These are phyloP conservation scores for Suillus brevipes DNA, from an alignment of 768 basidiomycete genomes.

Conservation along the genomic window DNA sequence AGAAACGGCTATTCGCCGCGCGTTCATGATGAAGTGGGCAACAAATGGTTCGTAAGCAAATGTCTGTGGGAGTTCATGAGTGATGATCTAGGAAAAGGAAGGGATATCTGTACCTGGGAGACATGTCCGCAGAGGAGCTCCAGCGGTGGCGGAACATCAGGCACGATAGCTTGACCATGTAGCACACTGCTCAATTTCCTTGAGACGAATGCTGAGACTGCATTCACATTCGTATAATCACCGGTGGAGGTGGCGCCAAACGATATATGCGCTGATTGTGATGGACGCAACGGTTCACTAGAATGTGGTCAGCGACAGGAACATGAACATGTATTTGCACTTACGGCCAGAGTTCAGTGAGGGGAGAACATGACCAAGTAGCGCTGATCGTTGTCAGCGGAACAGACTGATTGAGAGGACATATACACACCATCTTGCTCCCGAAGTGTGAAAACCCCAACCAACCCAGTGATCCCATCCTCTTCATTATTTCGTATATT, in stretches of 20 bases:
- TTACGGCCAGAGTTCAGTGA: constrained; percentile 53
- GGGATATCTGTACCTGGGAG: constrained; percentile 39
- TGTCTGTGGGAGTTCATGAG: constrained; percentile 4
- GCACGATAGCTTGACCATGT: constrained; percentile 41
- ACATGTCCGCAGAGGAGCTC: constrained; percentile 53
- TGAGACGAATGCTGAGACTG: constrained; percentile 51
- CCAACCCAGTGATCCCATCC: constrained; percentile 58
- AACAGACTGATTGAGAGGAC: constrained; percentile 59
- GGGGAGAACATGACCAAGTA: constrained; percentile 59
- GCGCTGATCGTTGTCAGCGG: constrained; percentile 70
- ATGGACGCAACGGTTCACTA: constrained; percentile 46
- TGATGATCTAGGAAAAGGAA: not conserved
- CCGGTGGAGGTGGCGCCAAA: constrained; percentile 44
- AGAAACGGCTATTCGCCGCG: constrained; percentile 45
- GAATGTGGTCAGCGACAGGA: constrained; percentile 14
- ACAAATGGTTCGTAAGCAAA: constrained; percentile 19
- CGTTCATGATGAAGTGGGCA: constrained; percentile 49
- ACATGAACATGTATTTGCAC: constrained; percentile 24
- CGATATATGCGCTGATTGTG: constrained; percentile 47
- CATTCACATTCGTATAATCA: constrained; percentile 36
- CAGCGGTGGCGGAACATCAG: constrained; percentile 50
- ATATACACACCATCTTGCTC: constrained; percentile 46
- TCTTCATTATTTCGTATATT: constrained; percentile 54
- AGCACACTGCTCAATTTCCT: constrained; percentile 52
- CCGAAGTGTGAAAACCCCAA: constrained; percentile 47